Percentiles rank a stretch among this genome's conserved stretches.
phyloP scores from a whole-genome alignment of 176 grass and related monocot genomes.

The Neostapfia colusana region DNA sequence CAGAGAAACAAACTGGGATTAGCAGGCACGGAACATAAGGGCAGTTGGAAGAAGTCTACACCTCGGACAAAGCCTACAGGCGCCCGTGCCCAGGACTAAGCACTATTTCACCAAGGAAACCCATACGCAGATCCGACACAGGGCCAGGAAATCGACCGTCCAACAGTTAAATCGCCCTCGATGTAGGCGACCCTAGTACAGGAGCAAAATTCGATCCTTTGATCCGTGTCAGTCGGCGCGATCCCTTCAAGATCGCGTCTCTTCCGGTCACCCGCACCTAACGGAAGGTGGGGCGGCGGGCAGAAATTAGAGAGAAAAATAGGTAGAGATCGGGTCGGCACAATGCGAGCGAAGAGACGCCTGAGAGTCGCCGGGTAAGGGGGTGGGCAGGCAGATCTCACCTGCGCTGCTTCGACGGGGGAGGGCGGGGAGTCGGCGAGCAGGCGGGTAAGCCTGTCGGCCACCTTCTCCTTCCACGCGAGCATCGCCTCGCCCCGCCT shows the following conservation, averaged over 20 bases:
- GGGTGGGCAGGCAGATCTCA: constrained; percentile 7
- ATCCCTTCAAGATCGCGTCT: background rate
- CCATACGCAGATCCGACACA: background rate
- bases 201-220: background rate
- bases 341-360: background rate
- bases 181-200: background rate
- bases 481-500: constrained; percentile 40
- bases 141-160: background rate
- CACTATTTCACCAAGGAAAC: background rate
- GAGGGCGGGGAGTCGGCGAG: constrained; percentile 36
- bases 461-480: constrained; percentile 61
- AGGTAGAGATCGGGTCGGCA: background rate
- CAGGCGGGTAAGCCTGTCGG: constrained; percentile 44
- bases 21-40: too few species aligned
- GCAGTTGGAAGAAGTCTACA: background rate
- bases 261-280: background rate
- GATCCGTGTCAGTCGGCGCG: background rate
- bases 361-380: background rate
- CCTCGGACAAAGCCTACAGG: background rate
- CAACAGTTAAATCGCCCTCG: background rate
- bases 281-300: background rate
- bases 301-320: background rate
- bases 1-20: too few species aligned
- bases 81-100: background rate
- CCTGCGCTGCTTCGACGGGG: constrained; percentile 28